Conservation (phyloP, 2,329 filamentous ascomycete species). For the Cryphonectria parasitica region DNA sequence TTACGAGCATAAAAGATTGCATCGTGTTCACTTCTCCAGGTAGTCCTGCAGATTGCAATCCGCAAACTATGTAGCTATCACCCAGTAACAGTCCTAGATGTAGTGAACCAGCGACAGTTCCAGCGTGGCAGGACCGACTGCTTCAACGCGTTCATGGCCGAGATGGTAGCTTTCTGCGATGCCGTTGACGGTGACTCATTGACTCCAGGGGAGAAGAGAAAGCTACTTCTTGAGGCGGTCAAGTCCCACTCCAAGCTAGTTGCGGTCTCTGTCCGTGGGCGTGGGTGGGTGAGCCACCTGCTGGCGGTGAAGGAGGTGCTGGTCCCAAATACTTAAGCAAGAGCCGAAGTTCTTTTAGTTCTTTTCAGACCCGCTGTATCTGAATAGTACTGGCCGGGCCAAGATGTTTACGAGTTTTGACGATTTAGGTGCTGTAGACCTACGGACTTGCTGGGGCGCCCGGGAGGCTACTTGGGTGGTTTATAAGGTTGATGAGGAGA, state of each 20-base stretch:
- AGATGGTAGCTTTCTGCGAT: slow-evolving; percentile 30
- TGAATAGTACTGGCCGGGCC: not conserved
- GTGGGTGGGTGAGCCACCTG: not conserved
- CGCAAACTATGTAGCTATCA: slow-evolving; percentile 29
- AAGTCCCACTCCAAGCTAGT: not conserved
- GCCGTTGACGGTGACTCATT: slow-evolving; percentile 1
- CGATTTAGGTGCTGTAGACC: not conserved
- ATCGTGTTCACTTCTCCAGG: slow-evolving; percentile 29
- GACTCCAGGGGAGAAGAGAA: not conserved
- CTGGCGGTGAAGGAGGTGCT: not conserved
- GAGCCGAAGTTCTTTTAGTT: not conserved
- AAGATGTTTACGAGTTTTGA: not conserved
- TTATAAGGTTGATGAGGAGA: not conserved
- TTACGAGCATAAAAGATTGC: slow-evolving; percentile 11
- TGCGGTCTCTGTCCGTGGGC: not conserved
- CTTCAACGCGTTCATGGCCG: slow-evolving; percentile 16
- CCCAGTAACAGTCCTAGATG: slow-evolving; percentile 29
- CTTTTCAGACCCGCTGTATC: not conserved
- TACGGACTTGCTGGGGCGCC: not conserved
- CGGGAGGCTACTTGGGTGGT: not conserved
- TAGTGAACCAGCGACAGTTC: slow-evolving; percentile 32
- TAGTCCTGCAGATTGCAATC: slow-evolving; percentile 31
- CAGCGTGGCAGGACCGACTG: slow-evolving; percentile 32
- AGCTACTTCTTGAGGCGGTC: not conserved
- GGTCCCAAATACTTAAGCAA: not conserved